phyloP scores from a whole-genome alignment of 192 early-diverging fungal species.

The Backusella luteola region DNA sequence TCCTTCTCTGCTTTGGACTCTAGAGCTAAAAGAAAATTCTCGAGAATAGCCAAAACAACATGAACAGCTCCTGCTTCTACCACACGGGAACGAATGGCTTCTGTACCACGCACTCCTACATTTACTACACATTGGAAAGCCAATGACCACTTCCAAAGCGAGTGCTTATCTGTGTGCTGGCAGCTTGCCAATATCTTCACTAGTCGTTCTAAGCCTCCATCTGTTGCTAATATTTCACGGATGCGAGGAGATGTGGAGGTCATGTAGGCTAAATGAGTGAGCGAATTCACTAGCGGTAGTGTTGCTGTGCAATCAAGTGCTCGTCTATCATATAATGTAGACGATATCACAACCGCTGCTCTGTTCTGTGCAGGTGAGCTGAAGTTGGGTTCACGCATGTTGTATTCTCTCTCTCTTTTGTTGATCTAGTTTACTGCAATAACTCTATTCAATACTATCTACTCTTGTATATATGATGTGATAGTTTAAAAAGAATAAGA shows the following conservation, averaged over 20 bases:
- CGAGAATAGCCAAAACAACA: conserved; percentile 78
- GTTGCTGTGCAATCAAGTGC: conserved; percentile 88
- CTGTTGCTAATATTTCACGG: conserved; percentile 74
- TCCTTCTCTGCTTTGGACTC: conserved; percentile 56
- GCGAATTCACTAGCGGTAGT: conserved; percentile 85
- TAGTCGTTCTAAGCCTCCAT: conserved; percentile 90
- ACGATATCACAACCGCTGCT: conserved; percentile 76
- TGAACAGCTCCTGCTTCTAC: conserved; percentile 85
- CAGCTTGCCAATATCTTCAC: conserved; percentile 69
- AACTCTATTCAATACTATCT: background rate
- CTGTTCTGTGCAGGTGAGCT: conserved; percentile 76
- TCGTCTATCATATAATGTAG: conserved; percentile 87
- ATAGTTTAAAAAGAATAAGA: background rate
- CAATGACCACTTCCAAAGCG: conserved; percentile 79
- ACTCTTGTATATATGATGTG: background rate
- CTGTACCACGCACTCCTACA: conserved; percentile 81
- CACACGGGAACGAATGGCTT: conserved; percentile 75
- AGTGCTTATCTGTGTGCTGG: conserved; percentile 59
- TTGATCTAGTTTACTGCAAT: background rate
- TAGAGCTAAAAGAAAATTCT: conserved; percentile 54
- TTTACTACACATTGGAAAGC: conserved; percentile 87
- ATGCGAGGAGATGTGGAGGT: conserved; percentile 80
- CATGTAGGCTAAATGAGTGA: conserved; percentile 86
- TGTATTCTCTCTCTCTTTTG: background rate
- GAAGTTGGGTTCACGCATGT: conserved; percentile 83